phyloP scores from a whole-genome alignment of 208 protist genomes.

The Acanthamoeba lenticulata region DNA sequence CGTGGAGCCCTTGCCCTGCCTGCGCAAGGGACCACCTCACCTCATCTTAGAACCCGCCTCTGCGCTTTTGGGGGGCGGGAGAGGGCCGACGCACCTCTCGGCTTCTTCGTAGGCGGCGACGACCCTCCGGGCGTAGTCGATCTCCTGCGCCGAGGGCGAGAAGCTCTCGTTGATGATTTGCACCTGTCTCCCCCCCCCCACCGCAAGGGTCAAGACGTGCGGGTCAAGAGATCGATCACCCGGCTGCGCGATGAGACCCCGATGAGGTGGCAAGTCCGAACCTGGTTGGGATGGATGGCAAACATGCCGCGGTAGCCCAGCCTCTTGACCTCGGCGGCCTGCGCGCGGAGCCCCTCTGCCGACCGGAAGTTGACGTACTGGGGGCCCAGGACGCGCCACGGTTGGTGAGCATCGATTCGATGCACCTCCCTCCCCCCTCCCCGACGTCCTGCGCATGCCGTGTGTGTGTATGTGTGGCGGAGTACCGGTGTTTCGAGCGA shows the following conservation, averaged over 20 bases:
- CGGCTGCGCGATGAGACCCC: no score
- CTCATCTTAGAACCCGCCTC: background rate
- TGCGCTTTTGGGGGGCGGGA: background rate
- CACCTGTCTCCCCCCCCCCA: background rate
- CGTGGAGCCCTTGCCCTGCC: slow-evolving; percentile 60
- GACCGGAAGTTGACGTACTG: slow-evolving; percentile 63
- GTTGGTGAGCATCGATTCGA: no score
- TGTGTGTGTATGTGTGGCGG: background rate
- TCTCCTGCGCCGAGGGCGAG: slow-evolving; percentile 52
- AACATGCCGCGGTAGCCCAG: slow-evolving; percentile 64
- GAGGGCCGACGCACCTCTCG: background rate
- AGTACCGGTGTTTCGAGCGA: slow-evolving; percentile 40
- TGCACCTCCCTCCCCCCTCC: no score
- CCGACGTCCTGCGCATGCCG: background rate
- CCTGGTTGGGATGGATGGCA: slow-evolving; percentile 61
- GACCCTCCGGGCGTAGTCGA: slow-evolving; percentile 36
- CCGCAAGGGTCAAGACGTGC: background rate
- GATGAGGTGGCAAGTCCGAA: background rate
- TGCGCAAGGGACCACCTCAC: background rate
- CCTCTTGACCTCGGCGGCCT: background rate
- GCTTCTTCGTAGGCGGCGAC: slow-evolving; percentile 61
- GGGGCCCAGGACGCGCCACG: background rate
- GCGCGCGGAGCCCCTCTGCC: background rate
- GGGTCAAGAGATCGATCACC: background rate
- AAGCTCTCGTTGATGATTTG: slow-evolving; percentile 63